Conservation (phyloP, 305 asterid genomes). For the Solanum hybrid region DNA sequence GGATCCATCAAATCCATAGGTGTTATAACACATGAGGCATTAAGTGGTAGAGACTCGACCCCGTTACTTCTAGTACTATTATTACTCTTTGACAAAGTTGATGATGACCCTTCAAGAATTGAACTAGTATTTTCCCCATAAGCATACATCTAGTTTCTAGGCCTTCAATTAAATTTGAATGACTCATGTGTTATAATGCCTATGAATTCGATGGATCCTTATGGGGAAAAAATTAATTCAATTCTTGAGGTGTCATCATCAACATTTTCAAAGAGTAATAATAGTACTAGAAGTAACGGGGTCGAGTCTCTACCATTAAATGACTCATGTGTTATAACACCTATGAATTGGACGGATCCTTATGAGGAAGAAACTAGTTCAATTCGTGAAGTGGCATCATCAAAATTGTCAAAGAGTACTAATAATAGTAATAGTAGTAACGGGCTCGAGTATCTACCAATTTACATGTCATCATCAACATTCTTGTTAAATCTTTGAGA, state of each 20-base stretch:
- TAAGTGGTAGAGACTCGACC: neutral
- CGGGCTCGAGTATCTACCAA: neutral
- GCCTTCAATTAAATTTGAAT: neutral
- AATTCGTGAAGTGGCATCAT: neutral
- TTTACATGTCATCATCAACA: neutral
- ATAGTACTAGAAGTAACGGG: neutral
- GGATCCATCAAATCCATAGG: neutral
- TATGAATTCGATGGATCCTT: too few relatives aligned
- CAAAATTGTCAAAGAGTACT: neutral
- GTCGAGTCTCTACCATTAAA: slow-evolving; percentile 8
- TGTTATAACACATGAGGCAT: neutral
- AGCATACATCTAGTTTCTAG: neutral
- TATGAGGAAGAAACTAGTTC: neutral
- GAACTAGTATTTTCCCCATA: neutral
- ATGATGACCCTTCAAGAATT: neutral
- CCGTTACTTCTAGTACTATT: neutral
- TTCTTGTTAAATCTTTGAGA: neutral
- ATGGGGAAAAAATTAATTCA: slow-evolving; percentile 25
- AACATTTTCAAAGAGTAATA: neutral
- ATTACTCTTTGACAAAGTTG: neutral
- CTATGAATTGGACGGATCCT: slow-evolving; percentile 2
- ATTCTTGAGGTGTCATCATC: slow-evolving; percentile 22
- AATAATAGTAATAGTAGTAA: neutral
- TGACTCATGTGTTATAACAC: slow-evolving; percentile 24
- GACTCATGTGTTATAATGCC: too few relatives aligned